phyloP scores from a whole-genome alignment of 805 yeast species.

The Naumovozyma baii region DNA sequence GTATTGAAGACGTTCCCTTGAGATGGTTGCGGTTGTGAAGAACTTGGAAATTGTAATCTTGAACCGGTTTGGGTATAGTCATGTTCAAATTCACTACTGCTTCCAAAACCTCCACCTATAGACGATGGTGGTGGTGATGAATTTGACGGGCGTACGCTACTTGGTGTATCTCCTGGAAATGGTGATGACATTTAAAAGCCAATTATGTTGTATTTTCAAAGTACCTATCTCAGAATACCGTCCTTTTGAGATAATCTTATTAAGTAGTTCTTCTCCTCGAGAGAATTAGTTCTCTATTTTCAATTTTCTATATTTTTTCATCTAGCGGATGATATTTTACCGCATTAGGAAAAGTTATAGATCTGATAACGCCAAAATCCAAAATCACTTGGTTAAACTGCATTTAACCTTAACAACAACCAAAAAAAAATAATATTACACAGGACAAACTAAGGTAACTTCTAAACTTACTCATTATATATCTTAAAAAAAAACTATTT shows the following conservation, averaged over 20 bases:
- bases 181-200: slow-evolving; percentile 17
- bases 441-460: too few species aligned
- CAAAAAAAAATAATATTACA: too few species aligned
- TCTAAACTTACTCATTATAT: too few species aligned
- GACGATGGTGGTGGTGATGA: slow-evolving; percentile 28
- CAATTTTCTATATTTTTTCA: neutral
- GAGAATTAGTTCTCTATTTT: neutral
- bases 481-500: too few species aligned
- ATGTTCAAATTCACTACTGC: slow-evolving; percentile 22
- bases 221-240: neutral
- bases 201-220: neutral
- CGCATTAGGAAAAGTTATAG: neutral
- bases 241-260: neutral
- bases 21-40: slow-evolving; percentile 17
- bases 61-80: slow-evolving; percentile 18
- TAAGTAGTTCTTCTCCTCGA: neutral
- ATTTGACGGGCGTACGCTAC: slow-evolving; percentile 13
- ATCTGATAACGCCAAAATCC: too few species aligned
- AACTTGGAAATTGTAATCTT: slow-evolving; percentile 24
- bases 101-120: slow-evolving; percentile 23
- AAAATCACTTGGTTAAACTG: too few species aligned
- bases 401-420: too few species aligned
- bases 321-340: neutral
- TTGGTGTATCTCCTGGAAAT: slow-evolving; percentile 12
- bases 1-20: slow-evolving; percentile 2